Conservation (phyloP, 495 filamentous ascomycete species). For the Penicillium malachiteum region DNA sequence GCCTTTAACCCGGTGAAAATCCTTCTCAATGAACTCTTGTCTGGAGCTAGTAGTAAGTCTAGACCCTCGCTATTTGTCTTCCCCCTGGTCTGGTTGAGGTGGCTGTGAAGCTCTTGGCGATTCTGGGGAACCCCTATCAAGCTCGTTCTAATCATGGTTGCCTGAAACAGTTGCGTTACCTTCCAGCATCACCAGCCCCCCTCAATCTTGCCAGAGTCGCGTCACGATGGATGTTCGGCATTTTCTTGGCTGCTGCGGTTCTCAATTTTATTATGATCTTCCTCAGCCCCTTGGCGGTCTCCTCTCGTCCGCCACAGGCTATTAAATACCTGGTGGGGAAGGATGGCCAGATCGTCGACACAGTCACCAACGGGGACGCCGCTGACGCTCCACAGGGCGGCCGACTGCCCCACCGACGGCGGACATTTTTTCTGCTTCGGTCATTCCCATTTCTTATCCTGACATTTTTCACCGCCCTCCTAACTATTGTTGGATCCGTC, state of each 20-base stretch:
- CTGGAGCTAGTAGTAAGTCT: constrained; percentile 71
- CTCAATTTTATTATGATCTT: constrained; percentile 69
- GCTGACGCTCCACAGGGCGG: constrained; percentile 1
- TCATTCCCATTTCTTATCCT: constrained; percentile 57
- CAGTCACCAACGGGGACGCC: constrained; percentile 13
- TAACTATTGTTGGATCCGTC: constrained; percentile 66
- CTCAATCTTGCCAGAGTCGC: constrained; percentile 72
- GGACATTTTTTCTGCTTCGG: constrained; percentile 46
- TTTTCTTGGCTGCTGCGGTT: constrained; percentile 70
- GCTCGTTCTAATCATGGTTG: neutral
- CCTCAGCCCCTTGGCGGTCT: constrained; percentile 56
- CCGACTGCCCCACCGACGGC: constrained; percentile 41
- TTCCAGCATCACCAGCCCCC: constrained; percentile 61
- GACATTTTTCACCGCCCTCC: constrained; percentile 59
- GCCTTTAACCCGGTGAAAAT: constrained; percentile 90
- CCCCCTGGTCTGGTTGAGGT: neutral
- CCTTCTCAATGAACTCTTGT: constrained; percentile 69
- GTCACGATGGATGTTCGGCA: constrained; percentile 88
- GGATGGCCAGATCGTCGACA: neutral
- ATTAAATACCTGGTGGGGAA: constrained; percentile 21
- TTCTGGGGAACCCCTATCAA: no score
- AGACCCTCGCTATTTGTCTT: neutral
- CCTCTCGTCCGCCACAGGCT: constrained; percentile 48
- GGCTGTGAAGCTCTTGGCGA: no score
- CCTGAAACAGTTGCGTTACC: constrained; percentile 67